These are phyloP conservation scores for Rhizopogon parksii DNA, from an alignment of 1,284 basidiomycete genomes.

Conservation along the genomic window DNA sequence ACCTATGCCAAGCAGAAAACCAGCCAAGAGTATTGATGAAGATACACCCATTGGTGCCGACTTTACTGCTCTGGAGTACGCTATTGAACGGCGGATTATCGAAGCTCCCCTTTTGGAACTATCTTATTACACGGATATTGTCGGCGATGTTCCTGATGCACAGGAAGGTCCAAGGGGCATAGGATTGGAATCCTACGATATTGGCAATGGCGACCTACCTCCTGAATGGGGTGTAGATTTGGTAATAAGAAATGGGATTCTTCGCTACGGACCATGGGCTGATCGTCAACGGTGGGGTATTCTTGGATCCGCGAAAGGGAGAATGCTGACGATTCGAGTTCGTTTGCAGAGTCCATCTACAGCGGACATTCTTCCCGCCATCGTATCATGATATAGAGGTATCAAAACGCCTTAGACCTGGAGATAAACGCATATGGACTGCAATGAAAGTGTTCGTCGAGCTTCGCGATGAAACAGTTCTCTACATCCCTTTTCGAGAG, in stretches of 20 bases:
- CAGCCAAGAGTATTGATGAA: conserved; percentile 42
- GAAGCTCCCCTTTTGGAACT: conserved; percentile 71
- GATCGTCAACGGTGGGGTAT: conserved; percentile 73
- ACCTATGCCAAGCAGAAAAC: conserved; percentile 26
- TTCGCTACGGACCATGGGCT: conserved; percentile 91
- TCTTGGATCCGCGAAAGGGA: not conserved
- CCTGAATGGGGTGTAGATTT: conserved; percentile 91
- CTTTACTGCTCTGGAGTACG: conserved; percentile 68
- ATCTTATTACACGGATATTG: conserved; percentile 77
- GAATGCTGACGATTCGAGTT: not conserved
- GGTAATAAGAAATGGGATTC: conserved; percentile 62
- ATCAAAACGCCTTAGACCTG: conserved; percentile 56
- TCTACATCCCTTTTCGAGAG: conserved; percentile 84
- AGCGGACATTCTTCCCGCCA: conserved; percentile 76
- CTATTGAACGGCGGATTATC: conserved; percentile 77
- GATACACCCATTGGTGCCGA: conserved; percentile 48
- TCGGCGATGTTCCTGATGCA: conserved; percentile 52
- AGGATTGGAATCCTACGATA: conserved; percentile 48
- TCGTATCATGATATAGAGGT: conserved; percentile 61
- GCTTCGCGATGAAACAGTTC: conserved; percentile 65
- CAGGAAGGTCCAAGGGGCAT: conserved; percentile 29
- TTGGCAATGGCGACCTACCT: conserved; percentile 81
- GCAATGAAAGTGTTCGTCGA: conserved; percentile 74
- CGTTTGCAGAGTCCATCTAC: conserved; percentile 57
- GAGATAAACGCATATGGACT: conserved; percentile 78